These are phyloP conservation scores for Fusarium staphyleae DNA, from an alignment of 2,329 filamentous ascomycete species.

Conservation along the genomic window DNA sequence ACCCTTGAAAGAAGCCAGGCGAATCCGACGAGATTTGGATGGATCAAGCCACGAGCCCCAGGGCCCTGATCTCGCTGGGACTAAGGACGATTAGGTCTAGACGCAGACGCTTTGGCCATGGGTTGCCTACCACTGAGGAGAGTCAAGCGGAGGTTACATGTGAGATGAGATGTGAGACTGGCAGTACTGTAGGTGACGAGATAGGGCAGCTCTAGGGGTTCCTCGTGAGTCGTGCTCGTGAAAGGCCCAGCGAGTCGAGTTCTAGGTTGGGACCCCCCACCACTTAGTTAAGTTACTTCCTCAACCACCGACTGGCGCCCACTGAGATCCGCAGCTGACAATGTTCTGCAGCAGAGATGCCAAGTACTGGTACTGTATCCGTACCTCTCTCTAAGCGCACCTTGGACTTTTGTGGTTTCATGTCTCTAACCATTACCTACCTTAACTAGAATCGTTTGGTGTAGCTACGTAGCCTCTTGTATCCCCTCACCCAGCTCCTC, in stretches of 20 bases:
- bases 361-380: constrained; percentile 26
- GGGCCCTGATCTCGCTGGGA: constrained; percentile 9
- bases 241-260: constrained; percentile 2
- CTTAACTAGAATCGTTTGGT: no score
- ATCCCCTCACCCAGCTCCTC: no score
- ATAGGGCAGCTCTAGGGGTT: neutral
- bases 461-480: no score
- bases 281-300: constrained; percentile 3
- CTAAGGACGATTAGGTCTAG: constrained; percentile 14
- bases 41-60: no score
- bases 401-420: no score
- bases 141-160: no score
- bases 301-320: constrained; percentile 12
- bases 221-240: constrained; percentile 22
- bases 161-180: neutral
- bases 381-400: no score
- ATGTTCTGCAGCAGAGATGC: constrained; percentile 28
- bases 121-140: constrained; percentile 19
- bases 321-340: constrained; percentile 25
- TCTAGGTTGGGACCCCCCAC: constrained; percentile 17
- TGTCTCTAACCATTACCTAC: no score
- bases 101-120: constrained; percentile 9
- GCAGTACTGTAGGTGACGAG: neutral
- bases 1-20: constrained; percentile 1
- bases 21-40: constrained; percentile 5